These are phyloP conservation scores for Phlegmacium glaucopus DNA, from an alignment of 768 basidiomycete genomes.

Conservation along the genomic window DNA sequence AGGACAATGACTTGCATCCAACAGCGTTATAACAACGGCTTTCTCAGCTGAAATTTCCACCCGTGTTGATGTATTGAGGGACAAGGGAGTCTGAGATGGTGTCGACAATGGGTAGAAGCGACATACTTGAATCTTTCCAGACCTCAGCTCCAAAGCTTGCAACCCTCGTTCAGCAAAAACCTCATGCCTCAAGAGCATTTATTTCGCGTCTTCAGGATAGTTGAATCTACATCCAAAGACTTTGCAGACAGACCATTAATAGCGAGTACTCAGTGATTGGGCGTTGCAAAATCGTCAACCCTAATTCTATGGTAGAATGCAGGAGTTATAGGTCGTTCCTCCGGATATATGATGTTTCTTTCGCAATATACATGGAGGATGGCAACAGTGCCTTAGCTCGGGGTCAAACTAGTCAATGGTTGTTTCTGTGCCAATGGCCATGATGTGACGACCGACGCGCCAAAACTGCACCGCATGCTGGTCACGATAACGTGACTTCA, in stretches of 20 bases:
- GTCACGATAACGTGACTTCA: too few species aligned
- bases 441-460: too few species aligned
- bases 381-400: too few species aligned
- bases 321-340: constrained; percentile 77
- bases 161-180: constrained; percentile 64
- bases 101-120: not conserved
- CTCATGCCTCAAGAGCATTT: constrained; percentile 72
- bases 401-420: too few species aligned
- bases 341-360: too few species aligned
- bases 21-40: too few species aligned
- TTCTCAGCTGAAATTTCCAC: constrained; percentile 56
- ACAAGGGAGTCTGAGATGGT: constrained; percentile 49
- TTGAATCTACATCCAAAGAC: too few species aligned
- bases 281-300: constrained; percentile 77
- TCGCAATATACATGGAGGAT: too few species aligned
- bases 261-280: constrained; percentile 25
- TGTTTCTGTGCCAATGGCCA: too few species aligned
- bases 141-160: constrained; percentile 45
- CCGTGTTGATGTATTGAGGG: constrained; percentile 60
- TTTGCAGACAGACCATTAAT: constrained; percentile 71
- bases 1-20: constrained; percentile 96
- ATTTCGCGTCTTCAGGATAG: too few species aligned
- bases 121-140: constrained; percentile 48
- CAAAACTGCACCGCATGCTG: too few species aligned
- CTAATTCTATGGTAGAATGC: constrained; percentile 69